These are phyloP conservation scores for Cyberlindnera xishuangbannaensis DNA, from an alignment of 805 yeast genomes.

Conservation along the genomic window DNA sequence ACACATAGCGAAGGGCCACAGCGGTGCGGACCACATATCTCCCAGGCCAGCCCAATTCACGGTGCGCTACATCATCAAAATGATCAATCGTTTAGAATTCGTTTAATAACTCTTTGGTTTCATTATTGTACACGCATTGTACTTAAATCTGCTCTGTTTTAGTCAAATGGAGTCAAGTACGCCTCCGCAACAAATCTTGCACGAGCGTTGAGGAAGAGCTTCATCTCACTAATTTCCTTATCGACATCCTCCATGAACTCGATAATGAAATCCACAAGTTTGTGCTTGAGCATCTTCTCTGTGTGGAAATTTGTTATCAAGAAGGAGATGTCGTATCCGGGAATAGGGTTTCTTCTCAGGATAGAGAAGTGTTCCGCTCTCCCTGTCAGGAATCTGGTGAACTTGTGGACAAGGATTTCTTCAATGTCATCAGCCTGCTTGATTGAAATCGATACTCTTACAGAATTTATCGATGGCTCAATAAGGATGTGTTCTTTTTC, in stretches of 20 bases:
- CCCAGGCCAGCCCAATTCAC: no score
- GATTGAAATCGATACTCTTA: constrained; percentile 84
- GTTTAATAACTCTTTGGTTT: no score
- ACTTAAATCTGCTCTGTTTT: constrained; percentile 1
- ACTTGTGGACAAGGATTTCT: constrained; percentile 87
- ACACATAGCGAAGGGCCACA: no score
- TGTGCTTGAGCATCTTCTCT: constrained; percentile 91
- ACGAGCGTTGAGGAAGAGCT: constrained; percentile 90
- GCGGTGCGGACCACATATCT: no score
- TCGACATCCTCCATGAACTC: constrained; percentile 99
- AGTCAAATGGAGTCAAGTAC: constrained; percentile 84
- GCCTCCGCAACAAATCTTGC: constrained; percentile 98
- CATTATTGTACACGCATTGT: no score
- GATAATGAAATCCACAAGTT: constrained; percentile 91
- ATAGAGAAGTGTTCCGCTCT: constrained; percentile 94
- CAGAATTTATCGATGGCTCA: constrained; percentile 90
- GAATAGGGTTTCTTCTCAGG: constrained; percentile 83
- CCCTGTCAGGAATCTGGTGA: constrained; percentile 87
- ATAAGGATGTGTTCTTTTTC: constrained; percentile 89
- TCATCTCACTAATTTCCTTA: constrained; percentile 97
- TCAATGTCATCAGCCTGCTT: constrained; percentile 98
- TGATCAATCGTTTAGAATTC: no score
- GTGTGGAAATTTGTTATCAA: constrained; percentile 92
- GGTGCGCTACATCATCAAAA: no score
- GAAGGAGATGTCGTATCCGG: constrained; percentile 90